Evolutionary conservation across 1,139 yeast genomes (phyloP), one percentile per base, ranked within the genome.

Genomic region (Williopsis jadinii): DNA sequence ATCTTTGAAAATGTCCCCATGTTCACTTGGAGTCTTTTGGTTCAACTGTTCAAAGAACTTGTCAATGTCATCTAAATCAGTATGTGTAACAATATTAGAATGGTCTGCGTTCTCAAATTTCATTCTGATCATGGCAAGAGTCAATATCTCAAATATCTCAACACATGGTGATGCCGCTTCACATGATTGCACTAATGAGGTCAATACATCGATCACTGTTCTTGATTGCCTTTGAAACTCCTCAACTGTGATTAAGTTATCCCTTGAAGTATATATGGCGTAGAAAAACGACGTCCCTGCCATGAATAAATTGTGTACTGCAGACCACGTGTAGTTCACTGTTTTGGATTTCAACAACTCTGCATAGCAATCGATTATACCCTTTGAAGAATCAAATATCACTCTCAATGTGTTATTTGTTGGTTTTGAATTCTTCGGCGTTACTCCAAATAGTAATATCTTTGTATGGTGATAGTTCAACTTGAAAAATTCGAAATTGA

Each of bases 281-380:
- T 84, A 87, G 35, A 87, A 67, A 53, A 80, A 86, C 3, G 95
- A 83, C 15, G 92, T 83, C 1, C 95, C 95, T 0, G 95, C 92
- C 83, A 84, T 82, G 57, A 86, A 86, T 42, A 86, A 65, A 59
- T 86, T 87, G 59, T 87, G 95, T 2, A 87, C 92, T 0, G 95
- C 95, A 1, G 90, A 92, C 96, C 96, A 88, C 0, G 96, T 86
- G 61, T 84, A 88, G 59, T 87, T 87, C 47, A 87, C 72, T 37
- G 76, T 69, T 51, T 75, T 76, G 30, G 70, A 70, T 15, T 66
- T 61, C 49, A 75, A 75, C 35, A 87, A 64, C 39, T 72, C 75
- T 37, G 73, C 66, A 58, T 85, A 88, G 35, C 79, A 73, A 36
- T 70, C 66, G 41, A 87, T 80, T 34, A 86, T 73, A 36, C 80